phyloP scores from a whole-genome alignment of 768 basidiomycete genomes.

The Lentinula boryana region DNA sequence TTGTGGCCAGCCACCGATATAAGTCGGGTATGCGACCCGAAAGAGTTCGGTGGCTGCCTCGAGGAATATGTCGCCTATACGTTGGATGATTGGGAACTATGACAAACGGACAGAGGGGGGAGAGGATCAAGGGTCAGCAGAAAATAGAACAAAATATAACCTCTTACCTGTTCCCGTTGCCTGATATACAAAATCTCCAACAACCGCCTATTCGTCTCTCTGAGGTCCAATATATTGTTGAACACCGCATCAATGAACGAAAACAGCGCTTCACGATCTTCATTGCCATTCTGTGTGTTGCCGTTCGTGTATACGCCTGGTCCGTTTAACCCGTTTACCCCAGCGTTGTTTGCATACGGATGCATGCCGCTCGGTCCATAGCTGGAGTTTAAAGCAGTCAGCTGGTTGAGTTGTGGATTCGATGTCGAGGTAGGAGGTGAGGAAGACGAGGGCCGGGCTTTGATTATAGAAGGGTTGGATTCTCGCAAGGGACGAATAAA shows the following conservation, averaged over 20 bases:
- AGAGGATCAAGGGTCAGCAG: background rate
- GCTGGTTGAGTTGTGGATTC: background rate
- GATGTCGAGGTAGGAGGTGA: background rate
- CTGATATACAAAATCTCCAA: conserved; percentile 83
- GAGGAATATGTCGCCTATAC: conserved; percentile 87
- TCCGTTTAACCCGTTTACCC: background rate
- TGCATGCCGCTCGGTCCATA: background rate
- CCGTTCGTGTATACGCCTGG: background rate
- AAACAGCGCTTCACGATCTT: conserved; percentile 39
- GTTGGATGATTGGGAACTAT: conserved; percentile 63
- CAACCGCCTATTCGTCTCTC: conserved; percentile 76
- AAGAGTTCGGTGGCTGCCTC: conserved; percentile 78
- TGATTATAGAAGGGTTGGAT: conserved; percentile 36
- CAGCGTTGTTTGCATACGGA: background rate
- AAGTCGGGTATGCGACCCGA: conserved; percentile 77
- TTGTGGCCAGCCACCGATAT: conserved; percentile 76
- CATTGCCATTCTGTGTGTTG: background rate
- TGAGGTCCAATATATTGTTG: conserved; percentile 82
- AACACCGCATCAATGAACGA: conserved; percentile 89
- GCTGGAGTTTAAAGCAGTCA: background rate
- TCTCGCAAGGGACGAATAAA: conserved; percentile 43
- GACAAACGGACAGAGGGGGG: too few relatives aligned
- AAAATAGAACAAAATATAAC: background rate
- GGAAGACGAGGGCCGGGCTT: background rate
- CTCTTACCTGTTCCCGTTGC: conserved; percentile 62